A percentile compares a stretch with the other conserved stretches of the same genome.
phyloP scores from a whole-genome alignment of 305 asterid genomes.

The Solanum aculeatissimum region DNA sequence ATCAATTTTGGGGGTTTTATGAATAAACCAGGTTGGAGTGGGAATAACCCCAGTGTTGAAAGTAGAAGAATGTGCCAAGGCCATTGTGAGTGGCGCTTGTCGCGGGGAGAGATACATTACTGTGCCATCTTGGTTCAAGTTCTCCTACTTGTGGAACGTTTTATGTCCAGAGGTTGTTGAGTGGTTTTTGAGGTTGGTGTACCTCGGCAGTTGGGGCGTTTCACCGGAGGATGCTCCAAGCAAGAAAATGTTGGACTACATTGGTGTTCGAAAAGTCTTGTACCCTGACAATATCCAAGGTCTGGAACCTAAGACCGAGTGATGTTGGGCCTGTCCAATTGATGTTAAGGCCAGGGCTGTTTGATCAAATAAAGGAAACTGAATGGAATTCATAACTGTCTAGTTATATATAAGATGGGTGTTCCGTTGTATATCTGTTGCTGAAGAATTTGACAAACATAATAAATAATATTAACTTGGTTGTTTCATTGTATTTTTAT shows the following conservation, averaged over 20 bases:
- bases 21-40: constrained; percentile 28
- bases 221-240: constrained; percentile 20
- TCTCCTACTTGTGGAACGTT: constrained; percentile 36
- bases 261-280: constrained; percentile 22
- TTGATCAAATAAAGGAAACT: background rate
- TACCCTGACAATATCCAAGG: constrained; percentile 39
- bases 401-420: background rate
- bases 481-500: background rate
- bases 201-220: constrained; percentile 17
- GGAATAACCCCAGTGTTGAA: constrained; percentile 31
- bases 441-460: background rate
- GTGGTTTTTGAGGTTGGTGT: constrained; percentile 29
- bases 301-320: constrained; percentile 24
- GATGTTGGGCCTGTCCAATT: background rate
- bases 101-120: constrained; percentile 61
- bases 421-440: background rate
- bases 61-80: constrained; percentile 40
- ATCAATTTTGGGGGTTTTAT: background rate
- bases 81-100: constrained; percentile 42
- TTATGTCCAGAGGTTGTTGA: constrained; percentile 58
- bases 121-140: constrained; percentile 50
- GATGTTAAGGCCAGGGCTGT: background rate
- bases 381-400: background rate
- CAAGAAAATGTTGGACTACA: constrained; percentile 44
- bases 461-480: background rate